Conservation (phyloP, 768 basidiomycete genomes). For the Tricholoma sp. region DNA sequence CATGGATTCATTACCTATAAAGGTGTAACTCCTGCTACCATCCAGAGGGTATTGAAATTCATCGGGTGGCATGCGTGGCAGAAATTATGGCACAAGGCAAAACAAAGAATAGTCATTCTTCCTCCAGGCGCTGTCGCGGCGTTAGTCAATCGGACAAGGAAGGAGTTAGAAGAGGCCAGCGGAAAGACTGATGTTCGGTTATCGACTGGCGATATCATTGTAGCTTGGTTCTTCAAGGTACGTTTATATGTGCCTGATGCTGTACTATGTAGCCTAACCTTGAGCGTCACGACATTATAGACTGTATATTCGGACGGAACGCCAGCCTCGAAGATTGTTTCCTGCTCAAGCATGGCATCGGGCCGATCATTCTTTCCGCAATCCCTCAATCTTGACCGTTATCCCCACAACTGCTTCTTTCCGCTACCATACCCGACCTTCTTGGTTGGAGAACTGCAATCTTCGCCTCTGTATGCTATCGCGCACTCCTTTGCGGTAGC, state of each 20-base stretch:
- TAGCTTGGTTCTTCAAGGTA: constrained; percentile 38
- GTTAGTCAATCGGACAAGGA: constrained; percentile 26
- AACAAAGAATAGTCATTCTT: constrained; percentile 27
- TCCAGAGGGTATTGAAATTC: constrained; percentile 24
- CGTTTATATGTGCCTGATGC: constrained; percentile 3
- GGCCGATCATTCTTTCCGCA: neutral
- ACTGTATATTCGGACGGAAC: neutral
- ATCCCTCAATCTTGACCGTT: constrained; percentile 21
- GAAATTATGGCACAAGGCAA: constrained; percentile 31
- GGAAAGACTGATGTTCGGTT: constrained; percentile 13
- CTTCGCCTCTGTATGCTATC: constrained; percentile 24
- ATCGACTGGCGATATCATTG: constrained; percentile 35
- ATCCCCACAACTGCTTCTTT: constrained; percentile 19
- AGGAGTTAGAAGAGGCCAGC: constrained; percentile 15
- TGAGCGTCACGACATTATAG: neutral
- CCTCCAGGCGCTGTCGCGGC: constrained; percentile 22
- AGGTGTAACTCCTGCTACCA: constrained; percentile 25
- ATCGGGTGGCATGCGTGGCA: constrained; percentile 31
- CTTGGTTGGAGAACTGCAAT: constrained; percentile 28
- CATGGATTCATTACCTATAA: constrained; percentile 1
- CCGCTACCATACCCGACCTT: constrained; percentile 37
- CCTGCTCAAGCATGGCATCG: neutral
- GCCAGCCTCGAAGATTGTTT: neutral
- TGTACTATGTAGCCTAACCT: constrained; percentile 22
- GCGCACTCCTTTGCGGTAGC: constrained; percentile 14